Evolutionary conservation across 306 rosid species (phyloP).

Genomic region (Cucumis cinereus): DNA sequence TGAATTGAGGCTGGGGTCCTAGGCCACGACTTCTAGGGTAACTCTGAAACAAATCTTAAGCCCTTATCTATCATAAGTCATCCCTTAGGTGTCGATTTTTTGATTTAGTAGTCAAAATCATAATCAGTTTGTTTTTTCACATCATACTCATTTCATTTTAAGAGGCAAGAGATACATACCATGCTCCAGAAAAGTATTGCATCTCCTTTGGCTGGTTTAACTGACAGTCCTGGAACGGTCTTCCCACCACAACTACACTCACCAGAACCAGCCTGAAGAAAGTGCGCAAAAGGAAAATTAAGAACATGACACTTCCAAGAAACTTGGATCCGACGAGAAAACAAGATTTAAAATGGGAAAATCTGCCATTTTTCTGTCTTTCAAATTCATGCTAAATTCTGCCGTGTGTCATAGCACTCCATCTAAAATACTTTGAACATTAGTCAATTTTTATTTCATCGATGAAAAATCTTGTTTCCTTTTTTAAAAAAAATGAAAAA

Average conservation of each 20-base stretch:
- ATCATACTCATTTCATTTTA: background rate
- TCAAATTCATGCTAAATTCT: background rate
- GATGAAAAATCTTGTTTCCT: too few species aligned
- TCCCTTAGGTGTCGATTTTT: background rate
- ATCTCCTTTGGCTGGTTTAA: conserved; percentile 75
- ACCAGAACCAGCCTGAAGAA: conserved; percentile 74
- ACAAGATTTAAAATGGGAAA: background rate
- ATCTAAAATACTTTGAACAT: too few species aligned
- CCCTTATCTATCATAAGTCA: background rate
- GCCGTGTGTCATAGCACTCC: background rate
- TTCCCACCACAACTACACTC: conserved; percentile 90
- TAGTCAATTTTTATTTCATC: too few species aligned
- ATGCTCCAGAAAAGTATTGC: conserved; percentile 98
- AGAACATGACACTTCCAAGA: background rate
- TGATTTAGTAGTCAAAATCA: background rate
- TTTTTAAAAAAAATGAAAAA: too few species aligned
- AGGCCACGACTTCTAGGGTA: background rate
- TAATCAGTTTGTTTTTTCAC: background rate
- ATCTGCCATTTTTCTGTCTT: background rate
- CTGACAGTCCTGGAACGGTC: conserved; percentile 50
- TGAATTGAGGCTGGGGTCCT: background rate
- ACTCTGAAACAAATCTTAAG: background rate
- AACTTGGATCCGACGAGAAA: background rate
- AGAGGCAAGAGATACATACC: conserved; percentile 41
- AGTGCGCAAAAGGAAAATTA: background rate